Base-by-base conservation (phyloP, 345 rosid genomes). In the Erysimum cheiranthoides region DNA sequence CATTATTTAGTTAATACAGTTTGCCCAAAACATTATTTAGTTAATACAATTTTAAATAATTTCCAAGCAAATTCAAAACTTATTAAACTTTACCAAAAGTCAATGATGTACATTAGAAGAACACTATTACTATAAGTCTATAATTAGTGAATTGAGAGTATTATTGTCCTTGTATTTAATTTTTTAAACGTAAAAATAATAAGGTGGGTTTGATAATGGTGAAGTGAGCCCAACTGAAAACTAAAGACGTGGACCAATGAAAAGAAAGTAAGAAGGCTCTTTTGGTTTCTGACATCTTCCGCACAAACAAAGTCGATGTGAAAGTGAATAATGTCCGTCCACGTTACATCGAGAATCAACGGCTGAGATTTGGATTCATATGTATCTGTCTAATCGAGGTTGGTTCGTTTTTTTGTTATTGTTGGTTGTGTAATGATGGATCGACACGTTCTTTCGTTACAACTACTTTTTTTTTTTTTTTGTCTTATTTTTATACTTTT, bases 261-360 rank as follows among this genome's bases (percentile, higher is more conserved):
- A 43, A 17, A 59, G 68, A 18, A 39, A 16, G 35, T 14, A 59
- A 40, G 56, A 40, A 40, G 74, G 68, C 63, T 60, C 35, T 52
- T 52, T 50, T 68, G 68, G 73, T 75, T 50, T 75, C 73, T 75
- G 68, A 75, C 79, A 75, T 67, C 62, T 75, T 75, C 73, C 38
- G n/a, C 53, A 67, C 70, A 52, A 62, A 31, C 35, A 75, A 68
- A 68, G 73, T 68, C 28, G 67, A 66, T 59, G 68, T 58, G 28
- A 74, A 34, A 46, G 10, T 10, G 58, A 59, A 59, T 49, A 58
- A 13, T 43, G 38, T 49, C 69, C 74, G 69, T 61, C 68, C 79
- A 76, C 79, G 79, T 76, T 68, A 76, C 64, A 28, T n/a, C 38
- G 8, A 69, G 12, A 5, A n/a, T 61, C 47, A 61, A 69, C 70